Base-by-base conservation (phyloP, 1,139 yeast genomes). In the Hansenula lynferdii region DNA sequence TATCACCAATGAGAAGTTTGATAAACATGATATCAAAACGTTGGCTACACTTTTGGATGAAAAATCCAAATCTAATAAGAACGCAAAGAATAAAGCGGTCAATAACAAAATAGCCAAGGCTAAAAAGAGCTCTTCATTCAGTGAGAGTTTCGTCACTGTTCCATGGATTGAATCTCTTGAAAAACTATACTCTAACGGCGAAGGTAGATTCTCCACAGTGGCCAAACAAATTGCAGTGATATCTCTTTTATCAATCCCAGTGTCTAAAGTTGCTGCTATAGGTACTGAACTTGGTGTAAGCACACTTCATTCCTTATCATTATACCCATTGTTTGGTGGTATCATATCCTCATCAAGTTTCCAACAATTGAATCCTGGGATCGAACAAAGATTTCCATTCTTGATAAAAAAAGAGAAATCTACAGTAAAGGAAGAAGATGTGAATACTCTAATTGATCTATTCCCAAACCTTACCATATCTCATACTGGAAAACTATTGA, bases 121-220 rank as follows among this genome's bases (percentile, higher is more conserved):
- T 12, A 54, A 46, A 28, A 26, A 31, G 7, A 8, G 31, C 1
- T 16, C 38, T 5, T 28, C 44, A 4, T 79, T 82, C 58, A 70
- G 80, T 1, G 80, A 75, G 40, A 56, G 51, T 27, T 83, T 82
- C 56, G 76, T 80, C 1, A 64, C 64, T 17, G 50, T 60, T 2
- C 59, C 66, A 12, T 82, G 87, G 87, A 60, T 80, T 16, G 80
- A 77, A 44, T 57, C 61, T 14, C 53, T 83, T 35, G 90, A 83
- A 50, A 64, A 63, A 27, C 55, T 77, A 38, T 81, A 75, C 58
- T 69, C 71, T 8, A 71, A 69, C 37, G 87, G 86, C 4, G 64
- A 62, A 19, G 77, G 85, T 34, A 56, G 72, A 8, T 70, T 75
- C 50, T 67, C 79, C 0, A 58, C 63, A 8, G 46, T 52, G 1